phyloP scores from a whole-genome alignment of 352 stramenopile species.

The Pilasporangium apinafurcum region DNA sequence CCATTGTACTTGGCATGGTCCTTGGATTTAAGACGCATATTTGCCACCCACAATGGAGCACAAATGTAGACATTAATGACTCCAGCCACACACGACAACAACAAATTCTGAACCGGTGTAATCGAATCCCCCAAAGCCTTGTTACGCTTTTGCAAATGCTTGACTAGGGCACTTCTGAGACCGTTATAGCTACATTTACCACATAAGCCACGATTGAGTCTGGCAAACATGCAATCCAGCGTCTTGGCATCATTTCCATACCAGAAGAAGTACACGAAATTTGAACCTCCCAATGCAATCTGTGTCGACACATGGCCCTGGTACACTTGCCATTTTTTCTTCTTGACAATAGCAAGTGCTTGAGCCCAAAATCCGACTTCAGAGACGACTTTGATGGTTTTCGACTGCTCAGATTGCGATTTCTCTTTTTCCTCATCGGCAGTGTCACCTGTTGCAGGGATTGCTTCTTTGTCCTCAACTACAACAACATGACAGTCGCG shows the following conservation, averaged over 20 bases:
- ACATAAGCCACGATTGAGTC: not conserved
- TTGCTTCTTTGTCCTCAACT: conserved; percentile 25
- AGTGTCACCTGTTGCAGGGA: conserved; percentile 2
- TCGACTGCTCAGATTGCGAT: too few species aligned
- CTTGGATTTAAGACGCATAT: conserved; percentile 90
- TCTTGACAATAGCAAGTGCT: conserved; percentile 40
- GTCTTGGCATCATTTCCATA: too few species aligned
- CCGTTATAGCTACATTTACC: conserved; percentile 45
- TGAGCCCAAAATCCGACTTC: conserved; percentile 32
- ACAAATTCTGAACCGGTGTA: conserved; percentile 51
- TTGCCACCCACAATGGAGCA: conserved; percentile 92
- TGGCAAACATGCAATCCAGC: too few species aligned
- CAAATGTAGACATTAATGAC: conserved; percentile 82
- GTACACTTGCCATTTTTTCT: conserved; percentile 71
- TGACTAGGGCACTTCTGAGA: conserved; percentile 54
- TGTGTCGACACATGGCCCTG: conserved; percentile 75
- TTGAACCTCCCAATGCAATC: conserved; percentile 64
- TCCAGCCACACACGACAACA: conserved; percentile 65
- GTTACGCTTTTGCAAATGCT: conserved; percentile 40
- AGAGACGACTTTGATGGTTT: too few species aligned
- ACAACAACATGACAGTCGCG: not conserved
- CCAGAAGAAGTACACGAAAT: conserved; percentile 90
- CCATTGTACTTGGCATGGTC: conserved; percentile 56
- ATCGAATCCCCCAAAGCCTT: conserved; percentile 25
- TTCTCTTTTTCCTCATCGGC: not conserved